Evolutionary conservation across 345 rosid genomes (phyloP), one percentile per base, ranked within the genome.

Genomic region (Bretschneidera sinensis): DNA sequence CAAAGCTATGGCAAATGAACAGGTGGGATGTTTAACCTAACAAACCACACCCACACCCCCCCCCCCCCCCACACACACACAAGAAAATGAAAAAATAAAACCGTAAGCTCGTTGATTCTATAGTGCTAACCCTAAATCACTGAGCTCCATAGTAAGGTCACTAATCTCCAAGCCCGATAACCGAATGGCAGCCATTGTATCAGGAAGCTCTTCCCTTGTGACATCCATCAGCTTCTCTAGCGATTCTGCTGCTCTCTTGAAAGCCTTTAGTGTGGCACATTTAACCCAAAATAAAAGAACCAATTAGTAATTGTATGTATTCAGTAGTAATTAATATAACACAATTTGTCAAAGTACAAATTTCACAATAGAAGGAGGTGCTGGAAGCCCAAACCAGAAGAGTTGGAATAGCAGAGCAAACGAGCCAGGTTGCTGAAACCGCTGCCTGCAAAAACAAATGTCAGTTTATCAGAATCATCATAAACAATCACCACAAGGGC

Each of bases 121-220:
- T 48, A 63, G 51, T 48, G 64, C 89, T 35, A 24, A 85, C 98
- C 98, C 97, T 43, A 92, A 65, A 78, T 89, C 94, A 53, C 89
- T 89, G 55, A 92, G 91, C 83, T 92, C 96, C 89, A 82, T 81
- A 0, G 96, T 89, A 24, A 92, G 79, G 79, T 89, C 97, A 66
- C 88, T 85, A 34, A 92, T 92, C 85, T 92, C 98, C 97, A 92
- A 89, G 56, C 98, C 97, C 0, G 98, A 87, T 63, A 92, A 76
- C 1, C 97, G 82, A 54, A 92, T 57, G 19, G 97, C 97, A 54
- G 94, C 97, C 98, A 92, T 89, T 51, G 96, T 92, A 69, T 79
- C 89, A 0, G 98, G 97, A 59, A 92, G 84, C 78, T 87, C 98
- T 62, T 87, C 96, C 80, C 94, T 83, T 0, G 91, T 76, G 19